Conservation (phyloP, 2,329 filamentous ascomycete genomes). For the Aspergillus sp. region DNA sequence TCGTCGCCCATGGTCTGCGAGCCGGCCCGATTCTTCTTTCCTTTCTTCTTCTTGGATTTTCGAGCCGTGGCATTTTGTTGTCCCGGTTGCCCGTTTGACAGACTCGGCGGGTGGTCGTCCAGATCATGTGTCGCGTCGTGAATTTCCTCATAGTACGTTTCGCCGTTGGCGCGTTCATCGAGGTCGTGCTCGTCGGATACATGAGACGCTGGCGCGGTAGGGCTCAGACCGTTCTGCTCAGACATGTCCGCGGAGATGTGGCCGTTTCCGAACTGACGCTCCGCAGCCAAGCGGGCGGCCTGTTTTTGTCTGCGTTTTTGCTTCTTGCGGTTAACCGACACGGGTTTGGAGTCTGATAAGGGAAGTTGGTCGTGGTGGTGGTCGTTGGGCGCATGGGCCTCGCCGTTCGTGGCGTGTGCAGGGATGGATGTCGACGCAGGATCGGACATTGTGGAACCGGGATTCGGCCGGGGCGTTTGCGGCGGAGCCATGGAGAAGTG, state of each 20-base stretch:
- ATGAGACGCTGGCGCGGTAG: constrained; percentile 29
- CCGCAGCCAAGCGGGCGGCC: constrained; percentile 69
- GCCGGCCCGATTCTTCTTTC: constrained; percentile 38
- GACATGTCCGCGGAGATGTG: constrained; percentile 26
- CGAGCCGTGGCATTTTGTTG: constrained; percentile 28
- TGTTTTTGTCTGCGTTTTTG: constrained; percentile 87
- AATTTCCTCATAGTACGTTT: constrained; percentile 59
- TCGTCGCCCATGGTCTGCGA: constrained; percentile 41
- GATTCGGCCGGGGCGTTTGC: constrained; percentile 26
- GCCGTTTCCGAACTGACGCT: constrained; percentile 45
- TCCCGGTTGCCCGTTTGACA: constrained; percentile 26
- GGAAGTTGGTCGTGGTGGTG: constrained; percentile 7
- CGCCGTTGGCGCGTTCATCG: constrained; percentile 51
- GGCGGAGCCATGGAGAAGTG: constrained; percentile 20
- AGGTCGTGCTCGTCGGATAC: constrained; percentile 35
- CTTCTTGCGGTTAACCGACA: constrained; percentile 84
- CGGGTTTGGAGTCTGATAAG: constrained; percentile 35
- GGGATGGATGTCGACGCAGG: constrained; percentile 27
- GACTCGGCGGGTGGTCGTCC: constrained; percentile 15
- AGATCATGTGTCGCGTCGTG: constrained; percentile 42
- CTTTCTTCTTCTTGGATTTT: constrained; percentile 47
- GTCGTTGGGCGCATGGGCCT: constrained; percentile 24
- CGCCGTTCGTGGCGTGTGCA: constrained; percentile 34
- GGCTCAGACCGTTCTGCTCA: constrained; percentile 41
- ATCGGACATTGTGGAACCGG: constrained; percentile 32